phyloP scores from a whole-genome alignment of 2,329 filamentous ascomycete species.

The Huntiella omanensis region DNA sequence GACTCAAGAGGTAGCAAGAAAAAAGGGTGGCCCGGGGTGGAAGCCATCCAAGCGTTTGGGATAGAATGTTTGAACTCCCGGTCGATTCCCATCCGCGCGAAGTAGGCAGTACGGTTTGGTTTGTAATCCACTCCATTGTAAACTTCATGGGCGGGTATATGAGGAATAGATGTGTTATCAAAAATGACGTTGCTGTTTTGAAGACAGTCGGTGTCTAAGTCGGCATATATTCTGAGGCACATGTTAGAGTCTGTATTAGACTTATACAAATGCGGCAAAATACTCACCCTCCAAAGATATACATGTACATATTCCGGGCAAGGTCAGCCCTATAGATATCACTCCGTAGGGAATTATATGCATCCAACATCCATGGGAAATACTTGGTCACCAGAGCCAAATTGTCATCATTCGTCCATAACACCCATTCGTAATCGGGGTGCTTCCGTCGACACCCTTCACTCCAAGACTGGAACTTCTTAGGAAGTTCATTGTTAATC shows the following conservation, averaged over 20 bases:
- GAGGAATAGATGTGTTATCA: constrained; percentile 12
- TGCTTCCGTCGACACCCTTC: constrained; percentile 16
- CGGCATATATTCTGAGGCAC: constrained; percentile 16
- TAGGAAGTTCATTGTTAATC: constrained; percentile 14
- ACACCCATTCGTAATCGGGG: constrained; percentile 19
- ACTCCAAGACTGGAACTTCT: constrained; percentile 18
- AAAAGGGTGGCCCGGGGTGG: constrained; percentile 19
- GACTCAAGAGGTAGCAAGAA: constrained; percentile 16
- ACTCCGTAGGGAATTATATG: constrained; percentile 16
- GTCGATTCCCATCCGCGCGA: constrained; percentile 19
- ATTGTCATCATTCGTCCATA: constrained; percentile 22
- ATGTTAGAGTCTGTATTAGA: not conserved
- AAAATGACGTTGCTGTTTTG: constrained; percentile 14
- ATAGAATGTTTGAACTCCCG: constrained; percentile 17
- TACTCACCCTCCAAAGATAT: constrained; percentile 19
- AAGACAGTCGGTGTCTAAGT: constrained; percentile 19
- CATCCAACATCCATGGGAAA: constrained; percentile 18
- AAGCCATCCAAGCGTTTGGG: constrained; percentile 21
- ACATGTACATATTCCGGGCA: constrained; percentile 20
- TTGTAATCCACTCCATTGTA: not conserved
- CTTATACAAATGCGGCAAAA: not conserved
- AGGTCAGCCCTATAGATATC: constrained; percentile 19
- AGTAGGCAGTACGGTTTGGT: constrained; percentile 13
- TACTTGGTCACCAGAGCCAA: constrained; percentile 17
- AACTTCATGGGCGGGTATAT: not conserved